phyloP scores from a whole-genome alignment of 768 basidiomycete genomes.

The Leucocoprinus leucothites region DNA sequence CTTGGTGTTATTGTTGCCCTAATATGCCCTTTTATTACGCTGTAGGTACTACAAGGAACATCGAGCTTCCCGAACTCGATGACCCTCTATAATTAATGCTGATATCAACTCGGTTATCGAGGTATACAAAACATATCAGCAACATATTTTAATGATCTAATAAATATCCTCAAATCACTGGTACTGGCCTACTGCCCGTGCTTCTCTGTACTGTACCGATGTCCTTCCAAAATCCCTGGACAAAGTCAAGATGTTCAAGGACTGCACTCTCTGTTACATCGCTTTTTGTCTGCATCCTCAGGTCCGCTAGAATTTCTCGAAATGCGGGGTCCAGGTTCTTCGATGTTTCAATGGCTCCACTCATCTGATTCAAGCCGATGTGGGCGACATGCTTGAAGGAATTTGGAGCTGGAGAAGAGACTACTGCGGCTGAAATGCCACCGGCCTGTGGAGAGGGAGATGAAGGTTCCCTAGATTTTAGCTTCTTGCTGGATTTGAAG shows the following conservation, averaged over 20 bases:
- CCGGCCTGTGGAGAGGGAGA: slow-evolving; percentile 18
- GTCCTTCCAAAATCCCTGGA: slow-evolving; percentile 30
- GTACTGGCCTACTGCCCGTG: slow-evolving; percentile 12
- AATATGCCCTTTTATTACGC: no score
- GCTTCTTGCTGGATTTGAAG: slow-evolving; percentile 25
- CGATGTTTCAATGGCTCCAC: slow-evolving; percentile 50
- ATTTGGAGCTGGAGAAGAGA: slow-evolving; percentile 55
- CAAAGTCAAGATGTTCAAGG: slow-evolving; percentile 26
- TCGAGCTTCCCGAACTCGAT: background rate
- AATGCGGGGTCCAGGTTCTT: slow-evolving; percentile 53
- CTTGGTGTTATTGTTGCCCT: no score
- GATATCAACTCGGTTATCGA: background rate
- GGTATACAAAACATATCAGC: background rate
- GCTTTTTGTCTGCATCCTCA: slow-evolving; percentile 24
- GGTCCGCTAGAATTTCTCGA: slow-evolving; percentile 38
- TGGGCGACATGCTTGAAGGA: slow-evolving; percentile 69
- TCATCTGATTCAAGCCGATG: slow-evolving; percentile 48
- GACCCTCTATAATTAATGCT: background rate
- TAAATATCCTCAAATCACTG: slow-evolving; percentile 10
- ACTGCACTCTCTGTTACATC: slow-evolving; percentile 23
- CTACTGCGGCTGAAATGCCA: slow-evolving; percentile 37
- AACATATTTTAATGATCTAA: slow-evolving; percentile 4
- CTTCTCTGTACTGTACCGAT: slow-evolving; percentile 22
- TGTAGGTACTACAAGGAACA: background rate
- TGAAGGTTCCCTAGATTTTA: slow-evolving; percentile 10